These are phyloP conservation scores for Aegilops tauschii DNA, from an alignment of 176 grass and related monocot genomes.

Conservation along the genomic window DNA sequence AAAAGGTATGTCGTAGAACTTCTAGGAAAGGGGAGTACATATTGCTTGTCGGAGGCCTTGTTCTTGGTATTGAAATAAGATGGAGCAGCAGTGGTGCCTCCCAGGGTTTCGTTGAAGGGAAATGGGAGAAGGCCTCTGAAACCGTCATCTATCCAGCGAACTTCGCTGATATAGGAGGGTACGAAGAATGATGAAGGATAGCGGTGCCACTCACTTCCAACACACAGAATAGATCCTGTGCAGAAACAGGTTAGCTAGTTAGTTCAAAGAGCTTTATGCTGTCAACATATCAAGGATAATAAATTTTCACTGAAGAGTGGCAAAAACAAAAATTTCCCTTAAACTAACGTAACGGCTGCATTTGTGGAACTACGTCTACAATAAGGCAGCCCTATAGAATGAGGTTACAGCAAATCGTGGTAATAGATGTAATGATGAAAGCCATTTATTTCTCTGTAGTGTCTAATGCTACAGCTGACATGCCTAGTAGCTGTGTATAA, in stretches of 20 bases:
- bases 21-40: slow-evolving; percentile 48
- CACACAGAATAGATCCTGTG: slow-evolving; percentile 70
- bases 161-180: slow-evolving; percentile 82
- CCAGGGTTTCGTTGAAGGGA: slow-evolving; percentile 90
- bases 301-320: not conserved
- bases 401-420: not conserved
- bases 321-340: not conserved
- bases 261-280: not conserved
- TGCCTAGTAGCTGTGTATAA: not conserved
- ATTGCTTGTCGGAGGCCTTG: slow-evolving; percentile 82
- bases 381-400: not conserved
- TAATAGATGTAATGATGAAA: not conserved
- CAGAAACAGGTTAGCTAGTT: slow-evolving; percentile 18
- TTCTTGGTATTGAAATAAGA: slow-evolving; percentile 88
- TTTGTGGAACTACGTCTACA: slow-evolving; percentile 3
- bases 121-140: slow-evolving; percentile 90
- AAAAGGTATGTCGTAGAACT: not conserved
- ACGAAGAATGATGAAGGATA: slow-evolving; percentile 95
- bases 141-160: slow-evolving; percentile 93
- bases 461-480: not conserved
- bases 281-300: slow-evolving; percentile 6
- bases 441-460: not conserved
- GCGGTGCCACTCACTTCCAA: slow-evolving; percentile 96
- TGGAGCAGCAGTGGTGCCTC: slow-evolving; percentile 82
- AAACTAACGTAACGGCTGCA: not conserved